phyloP scores from a whole-genome alignment of 1,139 yeast species.

The Entelexis paramagnoliae region DNA sequence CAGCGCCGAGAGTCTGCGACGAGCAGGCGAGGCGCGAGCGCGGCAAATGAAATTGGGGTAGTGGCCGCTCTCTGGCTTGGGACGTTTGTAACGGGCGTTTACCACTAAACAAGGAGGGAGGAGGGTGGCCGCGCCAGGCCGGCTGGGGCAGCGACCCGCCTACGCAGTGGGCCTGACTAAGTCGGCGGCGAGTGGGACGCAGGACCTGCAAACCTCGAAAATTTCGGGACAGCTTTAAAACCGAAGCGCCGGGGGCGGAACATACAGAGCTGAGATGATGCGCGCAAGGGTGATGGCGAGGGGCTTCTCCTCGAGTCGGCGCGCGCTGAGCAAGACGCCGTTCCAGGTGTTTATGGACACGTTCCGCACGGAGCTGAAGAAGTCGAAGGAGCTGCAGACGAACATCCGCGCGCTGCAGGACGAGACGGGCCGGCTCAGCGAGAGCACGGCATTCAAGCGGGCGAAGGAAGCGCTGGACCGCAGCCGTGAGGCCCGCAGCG shows the following conservation, averaged over 20 bases:
- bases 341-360: slow-evolving; percentile 89
- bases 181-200: not conserved
- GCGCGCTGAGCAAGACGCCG: slow-evolving; percentile 50
- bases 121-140: no score
- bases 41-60: no score
- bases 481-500: slow-evolving; percentile 52
- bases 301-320: slow-evolving; percentile 17
- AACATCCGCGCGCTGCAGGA: slow-evolving; percentile 92
- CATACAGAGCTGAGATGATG: slow-evolving; percentile 8
- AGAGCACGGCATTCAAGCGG: slow-evolving; percentile 82
- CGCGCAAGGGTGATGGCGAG: slow-evolving; percentile 16
- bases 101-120: no score
- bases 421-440: slow-evolving; percentile 91
- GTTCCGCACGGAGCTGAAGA: slow-evolving; percentile 81
- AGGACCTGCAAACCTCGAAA: not conserved
- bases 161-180: not conserved
- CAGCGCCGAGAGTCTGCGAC: no score
- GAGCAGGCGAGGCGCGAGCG: no score
- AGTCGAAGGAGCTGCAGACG: slow-evolving; percentile 79
- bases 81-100: no score
- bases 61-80: no score
- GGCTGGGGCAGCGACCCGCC: no score
- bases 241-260: not conserved
- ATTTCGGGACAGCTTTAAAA: not conserved
- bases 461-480: slow-evolving; percentile 88